Evolutionary conservation across 23 red algal genomes (phyloP), one percentile per base, ranked within the genome.

Genomic region (Gracilariopsis chorda): DNA sequence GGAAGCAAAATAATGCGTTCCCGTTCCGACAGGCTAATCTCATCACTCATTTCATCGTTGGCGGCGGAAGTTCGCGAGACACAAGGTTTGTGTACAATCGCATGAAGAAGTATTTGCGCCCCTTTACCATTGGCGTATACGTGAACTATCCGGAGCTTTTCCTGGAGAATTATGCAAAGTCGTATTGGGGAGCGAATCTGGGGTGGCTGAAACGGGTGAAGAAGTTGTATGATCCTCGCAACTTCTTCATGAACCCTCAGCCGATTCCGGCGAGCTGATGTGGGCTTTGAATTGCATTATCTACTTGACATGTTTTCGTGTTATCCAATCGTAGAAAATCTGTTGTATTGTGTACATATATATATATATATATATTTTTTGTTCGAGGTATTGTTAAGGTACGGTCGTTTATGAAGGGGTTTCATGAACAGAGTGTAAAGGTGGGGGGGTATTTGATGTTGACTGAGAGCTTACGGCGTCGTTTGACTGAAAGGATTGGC

Each of bases 11-110:
- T 55, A 89, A 89, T 45, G 65, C 84, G 44, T 89, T 89, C 47
- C 68, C 84, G 25, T 70, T 75, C 69, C 67, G 84, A 30, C 52
- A 49, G 13, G 84, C 84, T 21, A 76, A 77, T 39, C 51, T 89
- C 1, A 89, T 89, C 69, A 89, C 84, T 24, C 84, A 89, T 49
- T 89, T 77, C 70, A 89, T 89, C n/a, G 49, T 89, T 17, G 84
- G 84, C 4, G 71, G 84, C 9, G 84, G 84, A 20, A 47, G 45
- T 3, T 24, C 48, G 27, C 14, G 16, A n/a, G 46, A 89, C 48
- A 61, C 25, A n/a, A 55, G 41, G 8, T 77, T 78, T 45, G 84
- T 39, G n/a, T 89, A 89, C 65, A 30, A 70, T 12, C 63, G 84
- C 68, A 78, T 89, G 84, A 89, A 64, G 84, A 52, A 56, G 14